Evolutionary conservation across 352 stramenopile genomes (phyloP).

Genomic region (Blastocystis sp.): DNA sequence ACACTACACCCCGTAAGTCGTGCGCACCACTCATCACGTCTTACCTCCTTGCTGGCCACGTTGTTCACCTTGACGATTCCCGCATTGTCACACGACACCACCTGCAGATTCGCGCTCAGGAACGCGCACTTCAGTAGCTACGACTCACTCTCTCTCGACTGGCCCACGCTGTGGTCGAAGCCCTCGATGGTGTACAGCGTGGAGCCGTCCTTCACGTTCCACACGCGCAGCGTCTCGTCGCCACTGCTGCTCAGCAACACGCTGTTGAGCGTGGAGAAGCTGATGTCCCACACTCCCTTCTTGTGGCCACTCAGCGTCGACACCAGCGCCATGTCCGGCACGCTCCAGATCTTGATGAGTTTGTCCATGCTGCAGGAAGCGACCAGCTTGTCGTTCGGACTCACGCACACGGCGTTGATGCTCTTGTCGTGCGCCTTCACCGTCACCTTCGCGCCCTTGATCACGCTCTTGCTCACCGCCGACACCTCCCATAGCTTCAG

Average conservation of each 20-base stretch:
- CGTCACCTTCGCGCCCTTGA: conserved; percentile 75
- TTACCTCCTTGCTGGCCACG: conserved; percentile 88
- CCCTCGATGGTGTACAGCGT: conserved; percentile 94
- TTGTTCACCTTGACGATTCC: conserved; percentile 96
- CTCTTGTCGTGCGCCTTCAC: conserved; percentile 90
- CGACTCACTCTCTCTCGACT: conserved; percentile 70
- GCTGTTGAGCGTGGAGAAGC: conserved; percentile 92
- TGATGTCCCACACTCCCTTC: conserved; percentile 90
- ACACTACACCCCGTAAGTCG: conserved; percentile 74
- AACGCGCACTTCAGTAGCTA: conserved; percentile 83
- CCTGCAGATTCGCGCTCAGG: conserved; percentile 83
- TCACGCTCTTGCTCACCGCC: conserved; percentile 74
- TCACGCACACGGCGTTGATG: conserved; percentile 89
- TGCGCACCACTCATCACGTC: not conserved
- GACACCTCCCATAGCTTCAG: conserved; percentile 92
- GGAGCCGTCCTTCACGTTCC: conserved; percentile 88
- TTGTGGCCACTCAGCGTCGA: conserved; percentile 92
- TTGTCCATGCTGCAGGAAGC: conserved; percentile 95
- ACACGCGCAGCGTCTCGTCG: conserved; percentile 93
- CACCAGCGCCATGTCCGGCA: conserved; percentile 81
- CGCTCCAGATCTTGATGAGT: conserved; percentile 91
- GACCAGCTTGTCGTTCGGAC: conserved; percentile 92
- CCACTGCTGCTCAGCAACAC: conserved; percentile 88
- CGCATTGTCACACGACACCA: conserved; percentile 89
- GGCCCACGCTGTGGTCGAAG: conserved; percentile 75